Evolutionary conservation across 1,139 yeast genomes (phyloP), one percentile per base, ranked within the genome.

Genomic region (Geotrichum aggregatum): DNA sequence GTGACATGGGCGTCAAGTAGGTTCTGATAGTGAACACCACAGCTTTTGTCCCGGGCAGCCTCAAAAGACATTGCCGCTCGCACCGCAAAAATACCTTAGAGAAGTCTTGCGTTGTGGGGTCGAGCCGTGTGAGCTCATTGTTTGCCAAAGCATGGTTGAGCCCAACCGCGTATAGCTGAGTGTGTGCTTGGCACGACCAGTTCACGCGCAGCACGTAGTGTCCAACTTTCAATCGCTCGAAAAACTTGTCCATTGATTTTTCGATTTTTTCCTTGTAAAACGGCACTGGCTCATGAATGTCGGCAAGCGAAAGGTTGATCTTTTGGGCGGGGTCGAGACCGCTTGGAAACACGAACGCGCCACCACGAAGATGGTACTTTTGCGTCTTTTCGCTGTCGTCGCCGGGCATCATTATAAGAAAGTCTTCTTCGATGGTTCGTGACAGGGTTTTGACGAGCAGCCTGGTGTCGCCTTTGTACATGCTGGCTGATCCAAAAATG

Each of bases 341-440:
- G 3, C 86, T 82, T 0, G 94, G 89, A 69, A 84, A 84, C 2
- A 81, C 82, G 63, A 83, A 78, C 0, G 80, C 71, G 0, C 87
- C 87, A 0, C 79, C 86, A 55, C 84, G 77, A 62, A 83, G 74
- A 54, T 74, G 74, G 65, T 83, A 84, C 65, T 84, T 86, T 8
- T 74, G 72, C 0, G 76, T 76, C 39, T 75, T 76, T n/a, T 72
- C 74, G 60, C 83, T 84, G 53, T 75, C 76, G n/a, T 72, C 74
- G 60, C 83, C 84, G 53, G 76, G 77, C 56, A 79, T 65, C 58
- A 85, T 63, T 5, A 85, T 67, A 49, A 84, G 69, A 58, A 83
- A 76, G 62, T 85, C 95, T 60, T 85, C 94, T 60, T 84, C 89
- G 11, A 83, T 74, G 47, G 76, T 75, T 36, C 72, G 68, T 5